Evolutionary conservation across 441 rosid genomes (phyloP).

Genomic region (Erodium trifolium): DNA sequence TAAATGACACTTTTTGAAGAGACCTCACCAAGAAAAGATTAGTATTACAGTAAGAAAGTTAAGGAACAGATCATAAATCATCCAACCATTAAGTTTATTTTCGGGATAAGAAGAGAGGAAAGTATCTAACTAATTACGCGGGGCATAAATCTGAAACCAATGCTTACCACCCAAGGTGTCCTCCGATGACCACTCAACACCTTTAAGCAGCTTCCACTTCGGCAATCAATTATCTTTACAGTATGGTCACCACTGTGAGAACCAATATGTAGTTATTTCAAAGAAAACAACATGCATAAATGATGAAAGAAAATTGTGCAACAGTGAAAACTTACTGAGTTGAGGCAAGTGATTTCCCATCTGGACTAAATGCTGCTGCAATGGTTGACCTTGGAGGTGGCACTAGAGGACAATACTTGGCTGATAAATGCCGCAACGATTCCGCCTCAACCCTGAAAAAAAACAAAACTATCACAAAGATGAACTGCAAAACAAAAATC

Average conservation of each 20-base stretch:
- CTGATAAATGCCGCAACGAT: conserved; percentile 65
- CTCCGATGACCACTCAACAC: conserved; percentile 75
- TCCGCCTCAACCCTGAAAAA: conserved; percentile 71
- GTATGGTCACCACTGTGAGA: conserved; percentile 85
- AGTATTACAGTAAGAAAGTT: not conserved
- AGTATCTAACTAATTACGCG: not conserved
- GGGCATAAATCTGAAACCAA: conserved; percentile 5
- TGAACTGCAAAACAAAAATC: not conserved
- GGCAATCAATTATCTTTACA: conserved; percentile 80
- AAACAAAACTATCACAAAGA: not conserved
- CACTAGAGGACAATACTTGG: conserved; percentile 59
- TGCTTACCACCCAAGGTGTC: conserved; percentile 97
- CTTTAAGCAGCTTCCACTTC: conserved; percentile 67
- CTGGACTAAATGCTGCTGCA: conserved; percentile 87
- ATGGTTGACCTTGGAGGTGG: conserved; percentile 89
- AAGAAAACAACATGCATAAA: not conserved
- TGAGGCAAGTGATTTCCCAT: conserved; percentile 79
- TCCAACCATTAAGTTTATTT: not conserved
- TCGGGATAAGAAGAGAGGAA: not conserved
- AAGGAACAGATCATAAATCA: not conserved
- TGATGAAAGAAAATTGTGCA: not conserved
- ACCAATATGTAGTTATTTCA: conserved; percentile 13
- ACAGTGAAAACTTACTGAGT: conserved; percentile 52
- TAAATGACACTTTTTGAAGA: not conserved
- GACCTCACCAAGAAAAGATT: not conserved